These are phyloP conservation scores for Stenocarpella maydis DNA, from an alignment of 2,329 filamentous ascomycete genomes.

Conservation along the genomic window DNA sequence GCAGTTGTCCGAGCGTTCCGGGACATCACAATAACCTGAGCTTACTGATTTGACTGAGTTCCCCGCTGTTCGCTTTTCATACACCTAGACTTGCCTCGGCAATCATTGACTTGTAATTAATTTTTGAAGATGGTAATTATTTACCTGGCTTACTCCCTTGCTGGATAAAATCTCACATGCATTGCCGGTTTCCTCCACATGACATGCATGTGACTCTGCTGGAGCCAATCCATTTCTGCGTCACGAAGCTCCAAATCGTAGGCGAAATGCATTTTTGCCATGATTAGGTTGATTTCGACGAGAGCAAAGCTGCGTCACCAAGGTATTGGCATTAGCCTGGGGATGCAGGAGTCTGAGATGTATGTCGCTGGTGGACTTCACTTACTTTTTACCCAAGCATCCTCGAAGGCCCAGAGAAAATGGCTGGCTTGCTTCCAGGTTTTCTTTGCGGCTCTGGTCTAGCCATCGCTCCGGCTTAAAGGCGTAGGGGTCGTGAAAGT, in stretches of 20 bases:
- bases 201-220: constrained; percentile 7
- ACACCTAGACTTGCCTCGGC: too few species aligned
- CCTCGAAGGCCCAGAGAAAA: constrained; percentile 18
- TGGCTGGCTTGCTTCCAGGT: constrained; percentile 23
- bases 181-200: constrained; percentile 20
- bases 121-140: too few species aligned
- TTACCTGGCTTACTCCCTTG: not conserved
- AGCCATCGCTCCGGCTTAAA: constrained; percentile 28
- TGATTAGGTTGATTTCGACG: constrained; percentile 12
- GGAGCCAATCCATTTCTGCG: not conserved
- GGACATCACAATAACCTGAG: not conserved
- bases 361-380: too few species aligned
- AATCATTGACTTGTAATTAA: too few species aligned
- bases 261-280: constrained; percentile 20
- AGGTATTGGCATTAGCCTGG: not conserved
- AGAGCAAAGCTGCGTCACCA: not conserved
- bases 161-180: not conserved
- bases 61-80: too few species aligned
- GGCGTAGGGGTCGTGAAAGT: not conserved
- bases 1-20: not conserved
- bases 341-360: too few species aligned
- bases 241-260: constrained; percentile 20
- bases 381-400: constrained; percentile 19
- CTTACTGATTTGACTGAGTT: too few species aligned
- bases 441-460: not conserved